These are phyloP conservation scores for Rubus idaeus DNA, from an alignment of 306 rosid genomes.

Conservation along the genomic window DNA sequence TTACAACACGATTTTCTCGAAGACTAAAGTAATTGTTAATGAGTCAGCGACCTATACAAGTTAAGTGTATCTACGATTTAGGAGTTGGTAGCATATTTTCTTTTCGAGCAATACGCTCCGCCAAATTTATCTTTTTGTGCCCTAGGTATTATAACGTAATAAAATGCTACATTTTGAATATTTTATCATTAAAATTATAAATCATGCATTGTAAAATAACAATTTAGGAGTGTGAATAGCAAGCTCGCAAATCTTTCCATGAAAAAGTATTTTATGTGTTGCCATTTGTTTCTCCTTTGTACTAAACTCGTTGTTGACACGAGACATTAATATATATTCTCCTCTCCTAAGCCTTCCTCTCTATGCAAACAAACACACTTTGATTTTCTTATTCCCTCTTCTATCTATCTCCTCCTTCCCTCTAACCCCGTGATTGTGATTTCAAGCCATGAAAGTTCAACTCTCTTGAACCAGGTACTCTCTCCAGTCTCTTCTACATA, in stretches of 20 bases:
- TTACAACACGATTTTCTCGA: neutral
- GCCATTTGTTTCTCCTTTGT: neutral
- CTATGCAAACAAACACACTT: slow-evolving; percentile 8
- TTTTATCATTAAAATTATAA: neutral
- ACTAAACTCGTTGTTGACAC: slow-evolving; percentile 14
- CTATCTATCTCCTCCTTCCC: slow-evolving; percentile 15
- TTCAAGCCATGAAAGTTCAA: slow-evolving; percentile 28
- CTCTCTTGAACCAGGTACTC: slow-evolving; percentile 43
- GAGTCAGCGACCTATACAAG: neutral
- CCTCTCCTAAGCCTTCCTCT: slow-evolving; percentile 15
- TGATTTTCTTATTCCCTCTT: slow-evolving; percentile 25
- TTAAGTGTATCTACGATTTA: neutral
- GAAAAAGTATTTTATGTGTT: neutral
- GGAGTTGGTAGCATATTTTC: neutral
- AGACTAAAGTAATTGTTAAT: neutral
- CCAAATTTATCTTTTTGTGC: too few species aligned
- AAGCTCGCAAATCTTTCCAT: neutral
- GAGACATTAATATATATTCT: slow-evolving; percentile 10
- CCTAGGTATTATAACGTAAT: neutral
- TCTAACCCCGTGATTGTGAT: slow-evolving; percentile 31
- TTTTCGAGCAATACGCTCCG: neutral
- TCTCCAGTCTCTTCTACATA: slow-evolving; percentile 11
- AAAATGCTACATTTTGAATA: neutral
- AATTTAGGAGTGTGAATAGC: neutral
- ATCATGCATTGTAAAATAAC: neutral